phyloP scores from a whole-genome alignment of 768 basidiomycete genomes.

The Russula earlei region DNA sequence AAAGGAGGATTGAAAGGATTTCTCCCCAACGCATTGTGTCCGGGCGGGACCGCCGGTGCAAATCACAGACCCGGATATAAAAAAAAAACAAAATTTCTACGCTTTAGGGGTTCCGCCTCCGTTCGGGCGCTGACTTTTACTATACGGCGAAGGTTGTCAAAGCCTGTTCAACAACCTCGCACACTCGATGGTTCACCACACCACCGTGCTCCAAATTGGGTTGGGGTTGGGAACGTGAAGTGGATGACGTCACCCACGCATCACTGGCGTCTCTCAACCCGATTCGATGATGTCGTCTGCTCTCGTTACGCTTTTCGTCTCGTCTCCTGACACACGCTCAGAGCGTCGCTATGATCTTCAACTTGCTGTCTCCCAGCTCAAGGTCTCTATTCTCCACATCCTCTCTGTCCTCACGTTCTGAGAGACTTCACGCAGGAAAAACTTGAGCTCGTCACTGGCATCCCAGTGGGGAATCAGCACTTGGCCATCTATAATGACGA shows the following conservation, averaged over 20 bases:
- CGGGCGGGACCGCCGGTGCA: neutral
- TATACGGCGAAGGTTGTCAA: too few species aligned
- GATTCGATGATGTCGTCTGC: conserved; percentile 32
- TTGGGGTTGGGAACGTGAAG: neutral
- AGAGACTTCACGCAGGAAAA: conserved; percentile 32
- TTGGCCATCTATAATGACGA: conserved; percentile 57
- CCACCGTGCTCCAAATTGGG: too few species aligned
- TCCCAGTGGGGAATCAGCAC: conserved; percentile 61
- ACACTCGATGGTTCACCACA: too few species aligned
- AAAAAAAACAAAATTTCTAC: neutral
- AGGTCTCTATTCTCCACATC: conserved; percentile 38
- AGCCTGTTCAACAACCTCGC: too few species aligned
- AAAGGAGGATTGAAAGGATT: neutral
- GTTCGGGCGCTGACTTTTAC: too few species aligned
- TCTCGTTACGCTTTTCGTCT: conserved; percentile 61
- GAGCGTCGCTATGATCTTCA: conserved; percentile 79
- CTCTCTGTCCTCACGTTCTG: neutral
- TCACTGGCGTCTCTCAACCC: too few species aligned
- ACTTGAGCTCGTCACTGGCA: conserved; percentile 87
- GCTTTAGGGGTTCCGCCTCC: too few species aligned
- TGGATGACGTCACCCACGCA: conserved; percentile 6
- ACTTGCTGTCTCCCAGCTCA: conserved; percentile 68
- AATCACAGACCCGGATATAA: conserved; percentile 6
- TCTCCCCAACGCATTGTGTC: neutral
- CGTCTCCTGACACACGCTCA: conserved; percentile 82